Conservation (phyloP, 805 yeast genomes). For the Saturnispora ahearnii region DNA sequence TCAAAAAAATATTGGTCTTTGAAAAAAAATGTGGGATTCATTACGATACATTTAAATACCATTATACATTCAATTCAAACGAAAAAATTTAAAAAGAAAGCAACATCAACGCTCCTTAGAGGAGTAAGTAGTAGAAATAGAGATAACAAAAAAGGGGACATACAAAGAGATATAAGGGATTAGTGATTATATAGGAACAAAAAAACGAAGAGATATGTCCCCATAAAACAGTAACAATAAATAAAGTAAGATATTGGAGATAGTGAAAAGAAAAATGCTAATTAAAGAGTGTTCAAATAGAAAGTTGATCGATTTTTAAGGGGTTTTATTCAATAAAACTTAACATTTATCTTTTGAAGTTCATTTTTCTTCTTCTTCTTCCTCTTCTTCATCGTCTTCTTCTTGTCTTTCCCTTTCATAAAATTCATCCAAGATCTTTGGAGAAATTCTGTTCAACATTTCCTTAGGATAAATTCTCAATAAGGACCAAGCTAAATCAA, state of each 20-base stretch:
- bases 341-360: not conserved
- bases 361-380: slow-evolving; percentile 8
- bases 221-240: not conserved
- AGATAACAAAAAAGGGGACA: not conserved
- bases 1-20: not conserved
- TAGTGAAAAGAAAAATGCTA: not conserved
- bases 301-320: not conserved
- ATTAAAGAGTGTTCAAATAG: not conserved
- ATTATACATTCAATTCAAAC: no score
- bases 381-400: slow-evolving; percentile 24
- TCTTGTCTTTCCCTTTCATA: slow-evolving; percentile 76
- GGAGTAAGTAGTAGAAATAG: no score
- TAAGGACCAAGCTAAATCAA: slow-evolving; percentile 97
- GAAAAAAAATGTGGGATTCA: not conserved
- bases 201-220: not conserved
- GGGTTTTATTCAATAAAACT: slow-evolving; percentile 1
- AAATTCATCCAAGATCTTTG: slow-evolving; percentile 91
- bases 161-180: not conserved
- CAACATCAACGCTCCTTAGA: no score
- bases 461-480: slow-evolving; percentile 98
- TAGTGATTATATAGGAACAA: not conserved
- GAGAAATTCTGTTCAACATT: slow-evolving; percentile 95
- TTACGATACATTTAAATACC: not conserved
- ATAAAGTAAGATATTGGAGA: not conserved
- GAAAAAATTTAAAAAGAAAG: no score